Conservation (phyloP, 805 yeast genomes). For the Nakazawaea anatomiae region DNA sequence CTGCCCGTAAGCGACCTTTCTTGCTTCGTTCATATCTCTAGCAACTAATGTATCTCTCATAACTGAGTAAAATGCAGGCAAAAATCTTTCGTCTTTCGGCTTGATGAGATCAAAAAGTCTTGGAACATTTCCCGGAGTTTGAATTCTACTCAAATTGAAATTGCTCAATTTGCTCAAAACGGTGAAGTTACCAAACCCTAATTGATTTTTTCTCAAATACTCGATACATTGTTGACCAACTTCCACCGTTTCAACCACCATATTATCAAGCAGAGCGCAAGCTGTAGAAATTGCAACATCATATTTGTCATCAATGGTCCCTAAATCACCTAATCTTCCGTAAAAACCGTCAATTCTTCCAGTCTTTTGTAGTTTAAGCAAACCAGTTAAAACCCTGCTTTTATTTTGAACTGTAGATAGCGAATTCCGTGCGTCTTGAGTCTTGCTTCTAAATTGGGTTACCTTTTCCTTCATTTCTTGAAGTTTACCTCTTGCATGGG, state of each 20-base stretch:
- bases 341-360: slow-evolving; percentile 83
- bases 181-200: slow-evolving; percentile 89
- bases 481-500: slow-evolving; percentile 40
- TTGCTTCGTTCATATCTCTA: slow-evolving; percentile 69
- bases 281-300: slow-evolving; percentile 96
- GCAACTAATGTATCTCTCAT: slow-evolving; percentile 88
- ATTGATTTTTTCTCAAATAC: slow-evolving; percentile 68
- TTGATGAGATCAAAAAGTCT: slow-evolving; percentile 79
- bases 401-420: slow-evolving; percentile 57
- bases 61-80: slow-evolving; percentile 86
- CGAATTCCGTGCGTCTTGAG: slow-evolving; percentile 60
- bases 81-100: slow-evolving; percentile 61
- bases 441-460: slow-evolving; percentile 49
- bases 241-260: slow-evolving; percentile 80
- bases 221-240: slow-evolving; percentile 64
- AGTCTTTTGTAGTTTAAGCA: slow-evolving; percentile 62
- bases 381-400: slow-evolving; percentile 64
- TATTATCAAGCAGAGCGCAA: slow-evolving; percentile 82
- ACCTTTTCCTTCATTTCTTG: slow-evolving; percentile 51
- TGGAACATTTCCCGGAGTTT: slow-evolving; percentile 72
- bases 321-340: slow-evolving; percentile 90
- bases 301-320: slow-evolving; percentile 80
- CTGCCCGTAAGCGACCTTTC: slow-evolving; percentile 69
- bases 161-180: slow-evolving; percentile 67
- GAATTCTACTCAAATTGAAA: slow-evolving; percentile 50